Evolutionary conservation across 805 yeast species (phyloP).

Genomic region (Candida saitoana): DNA sequence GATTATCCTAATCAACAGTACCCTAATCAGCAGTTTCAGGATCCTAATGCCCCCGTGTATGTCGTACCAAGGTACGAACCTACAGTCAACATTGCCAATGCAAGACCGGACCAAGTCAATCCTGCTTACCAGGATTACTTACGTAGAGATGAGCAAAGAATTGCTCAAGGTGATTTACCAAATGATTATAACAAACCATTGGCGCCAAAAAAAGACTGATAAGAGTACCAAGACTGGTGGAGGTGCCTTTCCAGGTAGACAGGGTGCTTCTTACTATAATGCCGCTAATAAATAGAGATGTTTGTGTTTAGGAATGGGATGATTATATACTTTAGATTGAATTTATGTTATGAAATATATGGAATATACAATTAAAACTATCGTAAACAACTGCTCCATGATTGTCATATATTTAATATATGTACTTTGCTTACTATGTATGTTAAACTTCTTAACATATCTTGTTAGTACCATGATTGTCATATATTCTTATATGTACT

Average conservation of each 20-base stretch:
- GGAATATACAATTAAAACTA: no score
- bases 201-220: conserved; percentile 20
- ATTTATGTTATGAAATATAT: no score
- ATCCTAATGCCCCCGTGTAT: conserved; percentile 9
- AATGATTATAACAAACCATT: conserved; percentile 35
- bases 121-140: conserved; percentile 35
- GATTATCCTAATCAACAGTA: conserved; percentile 2
- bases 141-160: conserved; percentile 27
- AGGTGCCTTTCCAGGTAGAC: conserved; percentile 33
- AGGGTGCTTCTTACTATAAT: conserved; percentile 32
- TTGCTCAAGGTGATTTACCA: conserved; percentile 30
- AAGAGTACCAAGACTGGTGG: conserved; percentile 21
- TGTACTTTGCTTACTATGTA: no score
- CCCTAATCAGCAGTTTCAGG: not conserved
- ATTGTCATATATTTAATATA: not conserved
- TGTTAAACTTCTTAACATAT: no score
- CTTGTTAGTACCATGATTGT: no score
- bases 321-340: no score
- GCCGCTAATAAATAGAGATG: conserved; percentile 25
- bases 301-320: not conserved
- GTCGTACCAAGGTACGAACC: conserved; percentile 3
- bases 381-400: no score
- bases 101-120: conserved; percentile 32
- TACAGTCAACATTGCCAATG: conserved; percentile 32
- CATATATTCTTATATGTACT: no score